Evolutionary conservation across 371 early-diverging fungal genomes (phyloP).

Genomic region (Choanephora cucurbitarum): DNA sequence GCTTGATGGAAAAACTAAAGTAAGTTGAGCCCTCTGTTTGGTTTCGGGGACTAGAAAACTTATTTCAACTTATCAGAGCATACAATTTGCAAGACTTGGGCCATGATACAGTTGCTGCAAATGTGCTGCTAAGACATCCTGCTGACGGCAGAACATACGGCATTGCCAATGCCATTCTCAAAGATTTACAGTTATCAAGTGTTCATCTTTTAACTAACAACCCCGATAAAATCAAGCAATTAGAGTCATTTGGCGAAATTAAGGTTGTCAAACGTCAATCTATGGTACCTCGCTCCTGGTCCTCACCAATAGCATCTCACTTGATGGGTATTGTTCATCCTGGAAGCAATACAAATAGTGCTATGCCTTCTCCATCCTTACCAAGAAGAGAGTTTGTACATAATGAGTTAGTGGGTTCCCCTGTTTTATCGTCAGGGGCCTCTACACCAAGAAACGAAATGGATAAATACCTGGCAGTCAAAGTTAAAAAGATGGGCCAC

Average conservation of each 20-base stretch:
- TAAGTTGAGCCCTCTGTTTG: constrained; percentile 33
- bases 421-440: constrained; percentile 23
- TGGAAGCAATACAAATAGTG: constrained; percentile 24
- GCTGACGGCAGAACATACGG: constrained; percentile 92
- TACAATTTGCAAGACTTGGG: constrained; percentile 97
- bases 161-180: constrained; percentile 87
- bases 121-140: constrained; percentile 85
- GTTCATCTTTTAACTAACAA: constrained; percentile 93
- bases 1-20: constrained; percentile 90
- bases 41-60: too few relatives aligned
- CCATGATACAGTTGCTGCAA: constrained; percentile 94
- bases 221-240: constrained; percentile 87
- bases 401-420: constrained; percentile 11
- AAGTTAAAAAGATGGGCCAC: constrained; percentile 88
- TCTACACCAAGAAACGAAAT: constrained; percentile 59
- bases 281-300: constrained; percentile 89
- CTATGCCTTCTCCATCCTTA: constrained; percentile 20
- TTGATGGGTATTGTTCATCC: constrained; percentile 7
- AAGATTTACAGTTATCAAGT: constrained; percentile 69
- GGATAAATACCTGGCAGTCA: constrained; percentile 81
- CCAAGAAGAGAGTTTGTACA: constrained; percentile 6
- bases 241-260: constrained; percentile 68
- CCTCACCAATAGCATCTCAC: constrained; percentile 23
- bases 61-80: constrained; percentile 57
- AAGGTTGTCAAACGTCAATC: constrained; percentile 81